Base-by-base conservation (phyloP, 1,284 basidiomycete genomes). In the Apiotrichum akiyoshidainum region DNA sequence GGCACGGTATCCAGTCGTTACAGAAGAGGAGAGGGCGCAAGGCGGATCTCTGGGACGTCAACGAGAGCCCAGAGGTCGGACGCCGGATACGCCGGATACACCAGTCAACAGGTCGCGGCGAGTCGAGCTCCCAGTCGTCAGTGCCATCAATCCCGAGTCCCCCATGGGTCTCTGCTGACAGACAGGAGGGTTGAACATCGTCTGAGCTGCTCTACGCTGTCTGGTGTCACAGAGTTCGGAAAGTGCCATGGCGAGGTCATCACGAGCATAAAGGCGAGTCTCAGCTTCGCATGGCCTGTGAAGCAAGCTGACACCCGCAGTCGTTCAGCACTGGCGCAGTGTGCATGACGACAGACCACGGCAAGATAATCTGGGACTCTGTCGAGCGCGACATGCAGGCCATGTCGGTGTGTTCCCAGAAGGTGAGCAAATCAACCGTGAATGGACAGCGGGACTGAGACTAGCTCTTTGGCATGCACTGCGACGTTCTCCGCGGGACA, bases 401-500 rank as follows among this genome's bases (percentile, higher is more conserved):
- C 8, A 53, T 70, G 16, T 53, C 56, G 2, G 61, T 72, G 10
- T 75, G 73, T 47, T 63, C 66, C 10, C 63, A 68, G 40, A 44
- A 51, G 8, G 72, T 71, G 41, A 56, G 69, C 61, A 12, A 19
- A 19, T 7, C 26, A 7, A 31, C 26, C 26, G 39, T 35, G 12
- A 31, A 31, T 31, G 22, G 8, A 19, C 26, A 17, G n/a, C 5
- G 35, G 8, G 9, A 10, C 19, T 21, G 7, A 17, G 10, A 9
- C 12, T n/a, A 73, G 69, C 52, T 74, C 2, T 46, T 71, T 1
- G 70, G 68, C 0, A 37, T 74, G 35, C 71, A 74, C 45, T 60
- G 39, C 52, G 70, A 74, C 54, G 52, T 70, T 9, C 52, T 66
- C 2, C 59, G 72, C 17, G 63, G 68, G 57, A 65, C 65, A 12